Evolutionary conservation across 306 rosid species (phyloP).

Genomic region (Quercus gilva): DNA sequence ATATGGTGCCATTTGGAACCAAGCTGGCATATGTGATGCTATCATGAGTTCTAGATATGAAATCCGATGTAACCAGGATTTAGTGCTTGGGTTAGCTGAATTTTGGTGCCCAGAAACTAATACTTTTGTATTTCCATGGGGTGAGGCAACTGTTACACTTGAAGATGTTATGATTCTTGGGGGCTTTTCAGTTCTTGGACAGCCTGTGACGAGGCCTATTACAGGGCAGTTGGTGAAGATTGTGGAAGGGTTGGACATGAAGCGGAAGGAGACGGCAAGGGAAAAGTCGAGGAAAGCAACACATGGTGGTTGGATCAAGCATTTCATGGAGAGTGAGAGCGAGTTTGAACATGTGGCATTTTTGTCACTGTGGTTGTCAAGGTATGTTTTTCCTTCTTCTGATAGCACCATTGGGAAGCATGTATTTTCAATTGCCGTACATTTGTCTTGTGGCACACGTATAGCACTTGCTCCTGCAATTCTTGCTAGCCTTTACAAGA

Average conservation of each 20-base stretch:
- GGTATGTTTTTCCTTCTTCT: not conserved
- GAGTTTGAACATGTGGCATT: not conserved
- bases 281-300: not conserved
- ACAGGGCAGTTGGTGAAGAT: slow-evolving; percentile 11
- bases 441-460: slow-evolving; percentile 5
- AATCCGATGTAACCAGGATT: slow-evolving; percentile 1
- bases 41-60: slow-evolving; percentile 27
- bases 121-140: slow-evolving; percentile 45
- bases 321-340: not conserved
- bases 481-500: slow-evolving; percentile 8
- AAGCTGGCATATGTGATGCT: slow-evolving; percentile 42
- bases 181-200: not conserved
- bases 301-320: not conserved
- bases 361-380: not conserved
- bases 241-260: not conserved
- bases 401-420: not conserved
- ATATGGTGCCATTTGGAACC: slow-evolving; percentile 41
- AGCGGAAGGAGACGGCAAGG: too few species aligned
- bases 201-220: not conserved
- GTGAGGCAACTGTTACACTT: slow-evolving; percentile 49
- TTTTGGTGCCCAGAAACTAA: slow-evolving; percentile 42
- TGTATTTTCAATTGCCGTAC: not conserved
- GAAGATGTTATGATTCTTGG: slow-evolving; percentile 49
- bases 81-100: slow-evolving; percentile 33
- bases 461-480: slow-evolving; percentile 4